These are phyloP conservation scores for Aspergillus puulaauensis DNA, from an alignment of 2,329 filamentous ascomycete genomes.

Conservation along the genomic window DNA sequence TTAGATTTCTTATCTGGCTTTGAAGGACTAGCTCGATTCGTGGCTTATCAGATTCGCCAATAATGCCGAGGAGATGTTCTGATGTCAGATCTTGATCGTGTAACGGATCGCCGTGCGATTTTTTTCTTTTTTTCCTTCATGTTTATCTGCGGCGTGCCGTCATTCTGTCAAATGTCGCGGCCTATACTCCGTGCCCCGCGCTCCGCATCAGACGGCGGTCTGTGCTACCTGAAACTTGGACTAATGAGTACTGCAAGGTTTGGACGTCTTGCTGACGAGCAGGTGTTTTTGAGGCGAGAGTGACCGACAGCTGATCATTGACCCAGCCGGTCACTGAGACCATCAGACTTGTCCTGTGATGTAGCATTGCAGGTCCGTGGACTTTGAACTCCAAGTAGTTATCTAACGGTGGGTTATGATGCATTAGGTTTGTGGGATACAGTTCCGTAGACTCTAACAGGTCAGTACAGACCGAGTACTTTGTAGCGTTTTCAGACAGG, in stretches of 20 bases:
- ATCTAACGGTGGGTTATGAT: not conserved
- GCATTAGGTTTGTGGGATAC: not conserved
- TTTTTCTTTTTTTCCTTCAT: not conserved
- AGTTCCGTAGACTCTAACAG: not conserved
- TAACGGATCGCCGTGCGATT: not conserved
- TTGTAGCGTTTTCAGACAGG: not conserved
- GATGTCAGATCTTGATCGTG: constrained; percentile 1
- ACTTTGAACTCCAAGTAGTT: not conserved
- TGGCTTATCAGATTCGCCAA: not conserved
- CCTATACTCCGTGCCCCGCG: not conserved
- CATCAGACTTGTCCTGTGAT: not conserved
- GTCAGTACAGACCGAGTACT: not conserved
- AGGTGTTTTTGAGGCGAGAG: not conserved
- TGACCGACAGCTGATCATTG: not conserved
- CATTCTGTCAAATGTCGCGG: not conserved
- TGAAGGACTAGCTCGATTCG: not conserved
- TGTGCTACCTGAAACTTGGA: not conserved
- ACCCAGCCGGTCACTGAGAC: not conserved
- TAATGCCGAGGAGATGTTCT: not conserved
- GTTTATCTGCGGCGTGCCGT: not conserved
- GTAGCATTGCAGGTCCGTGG: not conserved
- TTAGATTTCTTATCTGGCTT: too few relatives aligned
- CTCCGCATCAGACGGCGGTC: not conserved
- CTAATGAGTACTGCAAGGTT: not conserved
- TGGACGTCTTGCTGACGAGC: not conserved